Base-by-base conservation (phyloP, 2,329 filamentous ascomycete genomes). In the Alternaria arborescens region DNA sequence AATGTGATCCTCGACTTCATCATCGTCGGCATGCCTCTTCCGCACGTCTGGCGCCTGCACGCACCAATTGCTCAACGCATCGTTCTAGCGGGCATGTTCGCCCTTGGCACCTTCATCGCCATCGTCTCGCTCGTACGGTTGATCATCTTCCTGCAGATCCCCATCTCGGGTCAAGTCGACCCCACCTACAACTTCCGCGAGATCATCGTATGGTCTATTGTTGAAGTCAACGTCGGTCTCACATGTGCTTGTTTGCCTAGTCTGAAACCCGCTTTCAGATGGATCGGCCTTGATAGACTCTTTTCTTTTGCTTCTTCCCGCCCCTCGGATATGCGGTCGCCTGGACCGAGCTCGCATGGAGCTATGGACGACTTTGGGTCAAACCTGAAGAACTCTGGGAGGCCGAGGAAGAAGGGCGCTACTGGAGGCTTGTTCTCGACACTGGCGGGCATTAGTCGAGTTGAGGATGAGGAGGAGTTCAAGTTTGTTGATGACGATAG, bases 141-240 rank as follows among this genome's bases (percentile, higher is more conserved):
- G 8, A 60, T 60, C 42, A 65, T 72, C 46, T 71, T 73, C 55
- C 53, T 73, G 22, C 55, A 66, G 18, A 70, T 71, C 18, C 66
- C 66, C 24, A 67, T 69, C 38, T 61, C 60, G 3, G 60, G 65
- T 8, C 52, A 58, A 5, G 64, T 60, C 24, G 67, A 73, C 47
- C 54, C 66, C 0, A 72, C 71, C 10, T 73, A 68, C 64, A 71
- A 68, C 55, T 73, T 69, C 64, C 64, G 67, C 48, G 71, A 73
- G 24, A 66, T 73, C 57, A 67, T 70, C 43, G 53, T 71, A 4
- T 73, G 71, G 71, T 61, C 54, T 7, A 57, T 70, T 24, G 67
- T 72, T n/a, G 69, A 71, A 43, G 55, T 70, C 55, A 71, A 71
- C 52, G 58, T 71, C 8, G 69, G 70, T n/a, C 58, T 72, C 20